These are phyloP conservation scores for Malania oleifera DNA, from an alignment of 164 flowering plant species.

Conservation along the genomic window DNA sequence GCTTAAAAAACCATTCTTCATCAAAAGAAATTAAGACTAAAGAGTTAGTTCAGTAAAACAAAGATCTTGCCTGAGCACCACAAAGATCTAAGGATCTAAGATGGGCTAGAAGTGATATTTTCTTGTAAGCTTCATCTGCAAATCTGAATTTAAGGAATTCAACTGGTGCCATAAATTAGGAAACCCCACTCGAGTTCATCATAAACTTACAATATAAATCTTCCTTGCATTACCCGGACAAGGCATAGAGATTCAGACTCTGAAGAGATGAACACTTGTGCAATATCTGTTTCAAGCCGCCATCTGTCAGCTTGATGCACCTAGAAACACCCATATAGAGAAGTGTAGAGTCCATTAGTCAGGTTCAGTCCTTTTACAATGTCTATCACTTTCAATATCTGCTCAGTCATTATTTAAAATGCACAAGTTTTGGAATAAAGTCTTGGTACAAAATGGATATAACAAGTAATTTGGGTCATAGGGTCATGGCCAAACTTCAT, in stretches of 20 bases:
- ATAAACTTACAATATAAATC: background rate
- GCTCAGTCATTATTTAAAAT: background rate
- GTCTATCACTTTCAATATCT: background rate
- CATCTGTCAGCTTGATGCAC: constrained; percentile 80
- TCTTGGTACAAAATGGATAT: background rate
- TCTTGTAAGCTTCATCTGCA: constrained; percentile 67
- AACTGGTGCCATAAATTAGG: background rate
- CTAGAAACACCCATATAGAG: constrained; percentile 24
- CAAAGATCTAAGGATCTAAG: constrained; percentile 79
- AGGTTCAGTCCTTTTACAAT: background rate
- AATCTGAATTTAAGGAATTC: constrained; percentile 42
- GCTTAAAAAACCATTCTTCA: constrained; percentile 3
- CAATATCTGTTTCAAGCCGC: constrained; percentile 63
- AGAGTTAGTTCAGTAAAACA: background rate
- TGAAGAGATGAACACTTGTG: constrained; percentile 47
- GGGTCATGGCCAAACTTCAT: background rate
- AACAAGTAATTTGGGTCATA: background rate
- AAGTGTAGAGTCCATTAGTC: background rate
- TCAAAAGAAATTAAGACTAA: background rate
- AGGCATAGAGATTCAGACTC: constrained; percentile 81
- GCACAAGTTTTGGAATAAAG: background rate
- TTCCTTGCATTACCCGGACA: constrained; percentile 49
- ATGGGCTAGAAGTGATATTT: constrained; percentile 43
- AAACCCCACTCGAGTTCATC: background rate
- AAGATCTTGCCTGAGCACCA: constrained; percentile 78